Evolutionary conservation across 2,329 filamentous ascomycete species (phyloP).

Genomic region (Ilyonectria sp.): DNA sequence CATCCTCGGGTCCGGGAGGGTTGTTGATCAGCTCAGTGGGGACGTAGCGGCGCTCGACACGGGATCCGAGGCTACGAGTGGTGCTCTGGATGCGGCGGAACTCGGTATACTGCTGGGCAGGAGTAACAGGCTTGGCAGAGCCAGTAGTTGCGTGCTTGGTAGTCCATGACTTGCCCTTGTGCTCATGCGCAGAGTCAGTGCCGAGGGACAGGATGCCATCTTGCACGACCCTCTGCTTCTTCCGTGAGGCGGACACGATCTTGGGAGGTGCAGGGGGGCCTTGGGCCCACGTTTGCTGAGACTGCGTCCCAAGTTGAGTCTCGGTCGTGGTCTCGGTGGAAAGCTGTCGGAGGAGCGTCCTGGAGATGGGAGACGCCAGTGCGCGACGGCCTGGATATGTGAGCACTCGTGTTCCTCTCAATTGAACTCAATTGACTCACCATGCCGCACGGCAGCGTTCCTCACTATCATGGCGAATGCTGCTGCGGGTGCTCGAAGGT

Average conservation of each 20-base stretch:
- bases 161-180: constrained; percentile 53
- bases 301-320: constrained; percentile 34
- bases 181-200: constrained; percentile 54
- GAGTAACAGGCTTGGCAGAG: constrained; percentile 55
- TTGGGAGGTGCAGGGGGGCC: constrained; percentile 41
- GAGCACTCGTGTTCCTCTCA: constrained; percentile 21
- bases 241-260: constrained; percentile 45
- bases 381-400: constrained; percentile 65
- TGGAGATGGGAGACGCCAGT: constrained; percentile 62
- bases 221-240: constrained; percentile 54
- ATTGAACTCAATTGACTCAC: constrained; percentile 56
- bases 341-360: constrained; percentile 51
- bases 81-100: constrained; percentile 57
- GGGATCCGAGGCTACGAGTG: constrained; percentile 65
- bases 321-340: constrained; percentile 50
- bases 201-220: constrained; percentile 54
- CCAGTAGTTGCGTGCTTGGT: constrained; percentile 50
- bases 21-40: constrained; percentile 77
- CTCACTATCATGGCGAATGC: constrained; percentile 68
- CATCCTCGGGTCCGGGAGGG: constrained; percentile 83
- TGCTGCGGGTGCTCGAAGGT: constrained; percentile 38
- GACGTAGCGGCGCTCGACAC: constrained; percentile 70
- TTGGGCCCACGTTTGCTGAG: constrained; percentile 43
- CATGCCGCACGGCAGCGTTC: constrained; percentile 68
- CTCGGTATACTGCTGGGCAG: constrained; percentile 57